Base-by-base conservation (phyloP, 257 asterid genomes). In the Penstemon newberryi region DNA sequence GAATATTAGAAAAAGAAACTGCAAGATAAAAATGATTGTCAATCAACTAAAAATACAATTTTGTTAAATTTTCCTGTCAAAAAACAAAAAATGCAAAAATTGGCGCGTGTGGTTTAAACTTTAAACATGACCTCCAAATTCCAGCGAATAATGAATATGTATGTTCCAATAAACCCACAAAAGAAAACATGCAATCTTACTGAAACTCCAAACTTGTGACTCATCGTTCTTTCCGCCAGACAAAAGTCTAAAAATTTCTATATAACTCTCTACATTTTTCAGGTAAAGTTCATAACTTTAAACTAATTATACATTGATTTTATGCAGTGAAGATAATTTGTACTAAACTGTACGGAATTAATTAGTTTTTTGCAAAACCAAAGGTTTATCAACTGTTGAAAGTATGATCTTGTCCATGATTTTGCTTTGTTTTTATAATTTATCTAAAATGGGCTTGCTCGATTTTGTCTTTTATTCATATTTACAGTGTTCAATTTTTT, bases 201-300 rank as follows among this genome's bases (percentile, higher is more conserved):
- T 65, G 70, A 62, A 44, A 72, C 61, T 78, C 78, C 75, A 11
- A 75, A 19, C 76, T 70, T 70, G 42, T 9, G 6, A 4, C 63
- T 53, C 81, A 50, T 81, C 60, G 83, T 40, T 66, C 12, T 62
- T 53, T 78, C 86, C 86, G 83, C 86, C 79, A 42, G 57, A 68
- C 79, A 66, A 33, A 56, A 64, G 47, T 67, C 49, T 56, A 41
- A 3, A 8, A 7, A 41, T 59, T 56, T 54, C 62, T 59, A 53
- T 56, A 63, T 72, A 41, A 61, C 18, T 33, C 15, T n/a, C 59
- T 55, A 15, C n/a, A 5, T 36, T 52, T 53, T 40, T 36, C 64
- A 5, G 37, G 12, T 13, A 43, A 67, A 39, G 25, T 42, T 55
- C 64, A 10, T 36, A 33, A 19, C 59, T 70, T 64, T 19, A 33